A percentile compares a stretch with the other conserved stretches of the same genome.
phyloP scores from a whole-genome alignment of 495 filamentous ascomycete species.

The Neurospora tetrasperma region DNA sequence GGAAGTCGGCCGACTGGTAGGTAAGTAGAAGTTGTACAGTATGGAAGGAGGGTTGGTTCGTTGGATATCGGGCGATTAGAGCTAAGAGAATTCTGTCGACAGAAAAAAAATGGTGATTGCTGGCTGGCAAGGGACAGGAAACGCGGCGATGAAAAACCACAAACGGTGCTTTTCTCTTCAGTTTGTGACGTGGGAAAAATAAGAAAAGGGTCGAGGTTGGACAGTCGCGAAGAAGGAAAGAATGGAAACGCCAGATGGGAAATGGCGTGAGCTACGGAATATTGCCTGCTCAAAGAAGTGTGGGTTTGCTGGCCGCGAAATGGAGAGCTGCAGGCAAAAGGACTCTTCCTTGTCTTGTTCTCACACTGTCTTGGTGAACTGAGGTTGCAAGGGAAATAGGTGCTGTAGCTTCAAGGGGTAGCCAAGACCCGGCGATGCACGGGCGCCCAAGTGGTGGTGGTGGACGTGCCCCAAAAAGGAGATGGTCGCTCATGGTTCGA shows the following conservation, averaged over 20 bases:
- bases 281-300: slow-evolving; percentile 1
- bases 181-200: not conserved
- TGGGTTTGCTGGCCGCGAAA: not conserved
- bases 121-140: not conserved
- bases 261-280: slow-evolving; percentile 1
- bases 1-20: not conserved
- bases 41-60: not conserved
- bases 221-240: not conserved
- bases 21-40: not conserved
- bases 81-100: not conserved
- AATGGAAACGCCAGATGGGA: not conserved
- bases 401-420: not conserved
- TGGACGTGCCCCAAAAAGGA: not conserved
- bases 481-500: not conserved
- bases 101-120: not conserved
- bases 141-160: not conserved
- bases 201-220: not conserved
- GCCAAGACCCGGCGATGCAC: not conserved
- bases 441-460: not conserved
- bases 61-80: no score
- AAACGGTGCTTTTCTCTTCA: not conserved
- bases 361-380: not conserved
- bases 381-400: not conserved
- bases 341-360: not conserved
- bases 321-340: not conserved